Evolutionary conservation across 768 basidiomycete genomes (phyloP), one percentile per base, ranked within the genome.

Genomic region (Boletellus ananiceps): DNA sequence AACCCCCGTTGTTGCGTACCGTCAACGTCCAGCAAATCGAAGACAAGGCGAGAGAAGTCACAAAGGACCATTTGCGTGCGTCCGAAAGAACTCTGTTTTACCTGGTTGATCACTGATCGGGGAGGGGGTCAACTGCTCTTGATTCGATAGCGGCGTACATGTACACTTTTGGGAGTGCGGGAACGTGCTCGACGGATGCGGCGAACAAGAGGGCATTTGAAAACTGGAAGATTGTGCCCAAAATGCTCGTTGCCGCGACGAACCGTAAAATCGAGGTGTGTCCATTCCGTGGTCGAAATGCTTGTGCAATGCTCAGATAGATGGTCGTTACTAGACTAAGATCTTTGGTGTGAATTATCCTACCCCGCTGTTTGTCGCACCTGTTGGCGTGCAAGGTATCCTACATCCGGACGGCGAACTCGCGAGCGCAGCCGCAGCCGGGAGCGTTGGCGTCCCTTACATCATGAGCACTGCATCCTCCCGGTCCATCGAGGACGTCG

Each of bases 401-500:
- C 8, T 44, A 16, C 42, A 44, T n/a, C 32, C 32, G 15, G 42
- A 44, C 19, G 42, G 42, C 14, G 42, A 44, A n/a, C 42, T 44
- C 8, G 42, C 42, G 4, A 21, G 31, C 7, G 32, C 42, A 9
- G 32, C 32, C 19, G 42, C 42, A n/a, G 42, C 42, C n/a, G 42
- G 19, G 12, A 44, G 34, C 14, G 42, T 44, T 4, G 42, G 42
- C 32, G 15, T 44, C 8, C 42, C 42, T 4, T 44, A 18, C 19
- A 44, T 44, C 8, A 33, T 44, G 42, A 44, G 42, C 21, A 44
- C 21, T n/a, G 42, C 42, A 23, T 15, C 42, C 32, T 75, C 75
- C 5, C 72, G 77, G 43, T 60, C 78, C 1, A 75, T 81, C 51
- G 78, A 81, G 54, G 70, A 71, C 5, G 75, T 78, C 3, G 80